These are phyloP conservation scores for Ogataea pignaliae DNA, from an alignment of 805 yeast genomes.

Conservation along the genomic window DNA sequence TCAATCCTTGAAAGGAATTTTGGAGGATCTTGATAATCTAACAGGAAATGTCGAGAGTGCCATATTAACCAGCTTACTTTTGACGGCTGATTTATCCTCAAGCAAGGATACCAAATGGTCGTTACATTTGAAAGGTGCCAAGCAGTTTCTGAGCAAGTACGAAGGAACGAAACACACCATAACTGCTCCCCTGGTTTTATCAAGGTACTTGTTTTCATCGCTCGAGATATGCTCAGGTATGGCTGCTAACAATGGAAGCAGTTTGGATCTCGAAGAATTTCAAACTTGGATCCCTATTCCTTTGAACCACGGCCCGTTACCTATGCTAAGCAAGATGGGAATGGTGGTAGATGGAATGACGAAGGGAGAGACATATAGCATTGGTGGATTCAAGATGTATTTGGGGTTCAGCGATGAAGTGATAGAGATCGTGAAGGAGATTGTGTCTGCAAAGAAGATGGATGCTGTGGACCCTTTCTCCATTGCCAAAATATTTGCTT, in stretches of 20 bases:
- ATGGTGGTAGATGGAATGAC: slow-evolving; percentile 21
- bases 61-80: slow-evolving; percentile 56
- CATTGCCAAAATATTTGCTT: slow-evolving; percentile 15
- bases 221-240: slow-evolving; percentile 55
- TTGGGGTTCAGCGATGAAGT: slow-evolving; percentile 28
- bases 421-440: slow-evolving; percentile 20
- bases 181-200: slow-evolving; percentile 17
- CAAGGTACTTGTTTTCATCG: slow-evolving; percentile 35
- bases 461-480: slow-evolving; percentile 10
- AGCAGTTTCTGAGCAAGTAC: slow-evolving; percentile 49
- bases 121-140: slow-evolving; percentile 60
- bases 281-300: slow-evolving; percentile 29
- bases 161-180: slow-evolving; percentile 11
- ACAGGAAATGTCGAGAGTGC: slow-evolving; percentile 57
- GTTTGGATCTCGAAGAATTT: slow-evolving; percentile 41
- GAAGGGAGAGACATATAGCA: slow-evolving; percentile 4
- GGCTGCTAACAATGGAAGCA: slow-evolving; percentile 47
- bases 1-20: slow-evolving; percentile 47
- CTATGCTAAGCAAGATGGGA: slow-evolving; percentile 21
- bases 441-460: slow-evolving; percentile 13
- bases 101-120: slow-evolving; percentile 53
- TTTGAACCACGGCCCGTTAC: slow-evolving; percentile 21
- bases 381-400: slow-evolving; percentile 24
- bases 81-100: slow-evolving; percentile 58
- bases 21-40: slow-evolving; percentile 30